A percentile compares a stretch with the other conserved stretches of the same genome.
Evolutionary conservation across 148 eudicot species (phyloP).

Genomic region (Gaultheria prostrata): DNA sequence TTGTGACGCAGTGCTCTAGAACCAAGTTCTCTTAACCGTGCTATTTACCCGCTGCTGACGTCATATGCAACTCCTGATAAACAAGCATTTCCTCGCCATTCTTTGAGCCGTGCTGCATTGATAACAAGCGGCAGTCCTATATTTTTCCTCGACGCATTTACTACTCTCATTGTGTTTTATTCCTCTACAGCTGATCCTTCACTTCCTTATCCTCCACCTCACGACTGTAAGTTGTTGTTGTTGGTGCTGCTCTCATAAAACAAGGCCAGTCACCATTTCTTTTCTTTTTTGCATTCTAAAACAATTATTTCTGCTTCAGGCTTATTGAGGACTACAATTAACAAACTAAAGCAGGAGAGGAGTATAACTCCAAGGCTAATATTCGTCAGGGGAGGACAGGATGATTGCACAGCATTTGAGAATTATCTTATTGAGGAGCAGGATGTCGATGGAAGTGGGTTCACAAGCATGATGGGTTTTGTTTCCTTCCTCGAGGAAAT

Average conservation of each 20-base stretch:
- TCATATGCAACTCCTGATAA: slow-evolving; percentile 81
- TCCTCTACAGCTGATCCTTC: slow-evolving; percentile 86
- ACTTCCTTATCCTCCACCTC: slow-evolving; percentile 95
- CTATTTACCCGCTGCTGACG: slow-evolving; percentile 80
- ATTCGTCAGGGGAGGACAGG: slow-evolving; percentile 83
- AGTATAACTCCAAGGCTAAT: slow-evolving; percentile 85
- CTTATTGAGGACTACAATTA: slow-evolving; percentile 64
- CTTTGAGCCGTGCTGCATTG: slow-evolving; percentile 94
- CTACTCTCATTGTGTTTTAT: slow-evolving; percentile 85
- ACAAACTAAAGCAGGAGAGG: slow-evolving; percentile 94
- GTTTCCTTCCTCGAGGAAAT: slow-evolving; percentile 95
- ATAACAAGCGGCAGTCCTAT: slow-evolving; percentile 95
- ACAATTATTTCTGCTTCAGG: slow-evolving; percentile 40
- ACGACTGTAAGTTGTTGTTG: slow-evolving; percentile 81
- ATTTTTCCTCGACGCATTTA: slow-evolving; percentile 92
- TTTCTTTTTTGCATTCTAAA: background rate
- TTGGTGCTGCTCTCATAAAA: background rate
- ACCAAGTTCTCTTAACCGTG: slow-evolving; percentile 88
- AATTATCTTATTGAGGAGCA: slow-evolving; percentile 95
- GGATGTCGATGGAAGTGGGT: slow-evolving; percentile 85
- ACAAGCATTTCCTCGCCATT: slow-evolving; percentile 96
- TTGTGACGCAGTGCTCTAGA: slow-evolving; percentile 88
- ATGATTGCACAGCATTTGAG: slow-evolving; percentile 84
- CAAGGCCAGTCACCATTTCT: background rate
- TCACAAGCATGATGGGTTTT: slow-evolving; percentile 82